Evolutionary conservation across 2,329 filamentous ascomycete genomes (phyloP).

Genomic region (Emmonsiellopsis sp.): DNA sequence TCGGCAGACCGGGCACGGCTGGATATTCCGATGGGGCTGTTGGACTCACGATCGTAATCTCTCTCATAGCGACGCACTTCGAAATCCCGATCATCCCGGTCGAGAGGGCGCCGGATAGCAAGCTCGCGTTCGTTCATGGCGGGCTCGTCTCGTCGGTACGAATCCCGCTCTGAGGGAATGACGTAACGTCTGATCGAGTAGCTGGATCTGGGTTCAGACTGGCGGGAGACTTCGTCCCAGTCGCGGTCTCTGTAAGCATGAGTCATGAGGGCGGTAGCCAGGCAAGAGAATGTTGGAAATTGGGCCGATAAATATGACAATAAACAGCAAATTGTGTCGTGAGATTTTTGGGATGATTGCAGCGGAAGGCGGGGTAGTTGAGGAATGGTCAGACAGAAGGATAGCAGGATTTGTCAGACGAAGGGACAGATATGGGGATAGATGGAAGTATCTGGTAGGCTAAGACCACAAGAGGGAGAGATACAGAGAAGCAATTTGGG

Average conservation of each 20-base stretch:
- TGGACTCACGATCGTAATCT: slow-evolving; percentile 36
- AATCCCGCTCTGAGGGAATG: slow-evolving; percentile 29
- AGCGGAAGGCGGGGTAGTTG: background rate
- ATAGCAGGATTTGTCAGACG: background rate
- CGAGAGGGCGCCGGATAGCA: slow-evolving; percentile 37
- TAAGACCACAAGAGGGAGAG: background rate
- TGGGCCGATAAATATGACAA: background rate
- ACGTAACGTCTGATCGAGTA: slow-evolving; percentile 54
- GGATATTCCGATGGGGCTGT: slow-evolving; percentile 33
- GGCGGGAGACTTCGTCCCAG: slow-evolving; percentile 33
- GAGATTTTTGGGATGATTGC: background rate
- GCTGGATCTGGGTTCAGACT: slow-evolving; percentile 35
- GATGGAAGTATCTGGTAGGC: background rate
- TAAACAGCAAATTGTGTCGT: background rate
- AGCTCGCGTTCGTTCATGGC: slow-evolving; percentile 30
- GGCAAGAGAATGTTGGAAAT: background rate
- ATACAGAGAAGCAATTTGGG: background rate
- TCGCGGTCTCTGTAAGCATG: slow-evolving; percentile 33
- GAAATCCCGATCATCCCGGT: slow-evolving; percentile 37
- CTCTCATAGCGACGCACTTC: slow-evolving; percentile 35
- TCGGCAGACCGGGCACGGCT: background rate
- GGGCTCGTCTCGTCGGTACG: slow-evolving; percentile 25
- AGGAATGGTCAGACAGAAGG: background rate
- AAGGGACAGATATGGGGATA: background rate
- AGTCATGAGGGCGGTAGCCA: slow-evolving; percentile 19